These are phyloP conservation scores for Aplosporella prunicola DNA, from an alignment of 2,329 filamentous ascomycete species.

Conservation along the genomic window DNA sequence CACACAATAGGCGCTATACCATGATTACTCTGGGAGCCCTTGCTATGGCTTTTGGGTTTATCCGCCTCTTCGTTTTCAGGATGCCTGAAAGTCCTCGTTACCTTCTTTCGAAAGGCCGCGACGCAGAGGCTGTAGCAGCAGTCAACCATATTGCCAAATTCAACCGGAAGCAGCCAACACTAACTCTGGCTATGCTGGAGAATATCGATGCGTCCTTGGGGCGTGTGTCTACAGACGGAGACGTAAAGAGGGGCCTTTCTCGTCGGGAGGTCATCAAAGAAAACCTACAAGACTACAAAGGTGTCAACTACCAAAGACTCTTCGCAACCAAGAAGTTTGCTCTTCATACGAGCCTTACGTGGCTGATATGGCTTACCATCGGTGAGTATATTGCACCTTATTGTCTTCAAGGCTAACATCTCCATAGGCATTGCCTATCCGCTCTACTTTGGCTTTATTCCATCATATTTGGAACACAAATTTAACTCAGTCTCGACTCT, in stretches of 20 bases:
- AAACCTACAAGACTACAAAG: conserved; percentile 21
- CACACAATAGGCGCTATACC: conserved; percentile 12
- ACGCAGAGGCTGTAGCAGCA: conserved; percentile 39
- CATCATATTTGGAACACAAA: conserved; percentile 36
- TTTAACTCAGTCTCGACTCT: conserved; percentile 14
- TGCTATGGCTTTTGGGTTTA: conserved; percentile 35
- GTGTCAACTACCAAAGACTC: conserved; percentile 19
- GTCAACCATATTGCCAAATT: conserved; percentile 38
- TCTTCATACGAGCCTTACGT: conserved; percentile 28
- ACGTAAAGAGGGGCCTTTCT: conserved; percentile 13
- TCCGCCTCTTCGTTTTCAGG: conserved; percentile 40
- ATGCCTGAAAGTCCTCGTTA: conserved; percentile 42
- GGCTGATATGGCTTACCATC: conserved; percentile 37
- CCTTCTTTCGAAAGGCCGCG: conserved; percentile 35
- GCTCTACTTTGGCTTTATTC: conserved; percentile 39
- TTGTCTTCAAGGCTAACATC: neutral
- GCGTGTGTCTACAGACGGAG: neutral
- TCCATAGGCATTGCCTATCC: conserved; percentile 34
- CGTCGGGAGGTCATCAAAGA: conserved; percentile 21
- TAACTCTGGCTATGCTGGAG: conserved; percentile 23
- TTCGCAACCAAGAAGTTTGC: conserved; percentile 20
- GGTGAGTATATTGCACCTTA: conserved; percentile 12
- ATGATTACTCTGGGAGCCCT: conserved; percentile 31
- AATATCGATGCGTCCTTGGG: conserved; percentile 20
- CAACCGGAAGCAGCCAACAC: conserved; percentile 19